Conservation (phyloP, 768 basidiomycete species). For the Pluteus cervinus region DNA sequence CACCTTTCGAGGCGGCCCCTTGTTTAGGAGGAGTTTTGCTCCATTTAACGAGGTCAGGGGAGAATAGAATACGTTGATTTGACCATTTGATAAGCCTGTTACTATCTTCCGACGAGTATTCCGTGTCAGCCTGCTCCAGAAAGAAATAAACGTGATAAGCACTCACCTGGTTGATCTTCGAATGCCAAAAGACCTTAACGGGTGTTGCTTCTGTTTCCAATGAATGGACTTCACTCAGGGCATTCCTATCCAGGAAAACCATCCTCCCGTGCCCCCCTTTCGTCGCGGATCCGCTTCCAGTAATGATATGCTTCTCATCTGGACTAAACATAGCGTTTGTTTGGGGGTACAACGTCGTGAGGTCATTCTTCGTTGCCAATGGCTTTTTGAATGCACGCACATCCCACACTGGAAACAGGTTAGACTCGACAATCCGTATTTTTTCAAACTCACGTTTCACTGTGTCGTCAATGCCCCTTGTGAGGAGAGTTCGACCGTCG, state of each 20-base stretch:
- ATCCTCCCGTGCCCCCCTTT: conserved; percentile 69
- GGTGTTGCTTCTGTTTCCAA: conserved; percentile 73
- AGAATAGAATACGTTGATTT: conserved; percentile 88
- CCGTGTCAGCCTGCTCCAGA: conserved; percentile 10
- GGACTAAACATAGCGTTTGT: conserved; percentile 96
- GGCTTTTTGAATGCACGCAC: conserved; percentile 88
- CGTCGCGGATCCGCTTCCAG: conserved; percentile 66
- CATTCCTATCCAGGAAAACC: conserved; percentile 66
- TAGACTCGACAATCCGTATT: conserved; percentile 8
- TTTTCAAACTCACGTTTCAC: conserved; percentile 72
- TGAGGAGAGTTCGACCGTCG: conserved; percentile 80
- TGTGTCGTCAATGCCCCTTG: conserved; percentile 91
- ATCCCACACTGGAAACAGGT: conserved; percentile 79
- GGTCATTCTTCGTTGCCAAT: conserved; percentile 53
- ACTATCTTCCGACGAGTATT: conserved; percentile 56
- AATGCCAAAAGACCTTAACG: conserved; percentile 91
- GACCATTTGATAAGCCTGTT: conserved; percentile 80
- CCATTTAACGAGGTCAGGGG: conserved; percentile 87
- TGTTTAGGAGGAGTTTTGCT: conserved; percentile 82
- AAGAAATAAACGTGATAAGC: conserved; percentile 10
- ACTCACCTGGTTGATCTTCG: conserved; percentile 93
- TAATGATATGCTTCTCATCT: conserved; percentile 84
- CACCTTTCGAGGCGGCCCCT: conserved; percentile 77
- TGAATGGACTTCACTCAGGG: conserved; percentile 61
- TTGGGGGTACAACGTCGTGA: conserved; percentile 80